Evolutionary conservation across 163 green algal genomes (phyloP), one percentile per base, ranked within the genome.

Genomic region (Scenedesmus sp.): DNA sequence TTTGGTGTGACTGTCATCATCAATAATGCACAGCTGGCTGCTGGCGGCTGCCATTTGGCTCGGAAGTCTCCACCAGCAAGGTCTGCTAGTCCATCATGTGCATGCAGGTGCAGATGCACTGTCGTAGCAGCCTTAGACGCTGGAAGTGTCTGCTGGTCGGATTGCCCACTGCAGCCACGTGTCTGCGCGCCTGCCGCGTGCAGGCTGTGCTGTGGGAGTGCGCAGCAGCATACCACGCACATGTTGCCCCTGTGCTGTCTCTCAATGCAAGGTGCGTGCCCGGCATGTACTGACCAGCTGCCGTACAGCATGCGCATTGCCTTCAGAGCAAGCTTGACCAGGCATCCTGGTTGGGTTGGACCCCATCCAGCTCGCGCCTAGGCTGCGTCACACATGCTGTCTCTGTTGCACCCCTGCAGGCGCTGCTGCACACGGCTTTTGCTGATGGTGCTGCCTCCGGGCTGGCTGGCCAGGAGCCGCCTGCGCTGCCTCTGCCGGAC

Each of bases 171-270:
- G 65, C 65, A 37, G 65, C 20, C 2, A 3, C n/a, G 56, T 70
- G 56, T 16, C 20, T 76, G 65, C 65, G 40, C 65, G 7, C 26
- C 65, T 76, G 65, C 65, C 7, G 65, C 65, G 18, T 76, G 65
- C 65, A 76, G 65, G 65, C 65, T 76, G 65, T 76, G 65, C 65
- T 76, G 65, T 76, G 26, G 65, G 65, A 76, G 65, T 76, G 65
- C 7, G 65, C 30, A 76, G 65, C 65, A 76, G 65, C 65, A 76
- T 76, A 30, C 24, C 65, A 76, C 0, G 65, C 65, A 40, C 65
- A 76, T 76, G 65, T 76, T 76, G 65, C 65, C 7, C 65, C 65
- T 76, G 65, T 18, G 30, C 65, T 76, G 65, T 37, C 30, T 37
- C 30, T 76, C 30, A 40, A 40, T 76, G 65, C 30, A 7, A 76